Base-by-base conservation (phyloP, 2,329 filamentous ascomycete species). In the Blumeriella jaapii region DNA sequence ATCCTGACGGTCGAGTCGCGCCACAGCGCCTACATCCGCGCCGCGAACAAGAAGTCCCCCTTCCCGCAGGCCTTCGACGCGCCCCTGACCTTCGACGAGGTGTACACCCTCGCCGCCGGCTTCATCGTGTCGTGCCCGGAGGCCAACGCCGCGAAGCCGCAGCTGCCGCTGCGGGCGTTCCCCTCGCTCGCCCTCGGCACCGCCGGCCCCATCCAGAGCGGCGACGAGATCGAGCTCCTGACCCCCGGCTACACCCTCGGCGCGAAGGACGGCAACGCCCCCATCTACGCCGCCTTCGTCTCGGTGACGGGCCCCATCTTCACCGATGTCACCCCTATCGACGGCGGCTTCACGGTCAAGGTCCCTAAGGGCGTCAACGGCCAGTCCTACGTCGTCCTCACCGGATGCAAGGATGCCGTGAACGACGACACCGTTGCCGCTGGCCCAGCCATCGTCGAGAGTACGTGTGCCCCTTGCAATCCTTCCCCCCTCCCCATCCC, bases 1-100 rank as follows among this genome's bases (percentile, higher is more conserved):
- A 74, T 82, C 50, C 61, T 82, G 26, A 72, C 71, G 13, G 68
- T 78, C 35, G 76, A 80, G 50, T 65, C 76, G 16, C 67, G 76
- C 7, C 76, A 82, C 59, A 69, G 67, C 2, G 61, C 77, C 4
- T 78, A 75, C 59, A 60, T 79, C 44, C 71, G 76, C 34, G 55
- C 60, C 16, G 58, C 59, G 8, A 56, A 65, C 15, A 55, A 60
- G 31, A 51, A 71, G 46, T 55, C 56, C 4, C 71, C 74, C 2
- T 75, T 73, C 49, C 60, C 75, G 0, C 63, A 71, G 44, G 58
- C 74, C 5, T 77, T 76, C 44, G 76, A 79, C 42, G 62, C 67
- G 13, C 71, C 74, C 0, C 61, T 80, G 24, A 56, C 58, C 43
- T 63, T 69, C 49, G 66, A 76, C 54, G 59, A 69, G 48, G 73